Percentiles rank a stretch among this genome's conserved stretches.
Conservation (phyloP, 352 stramenopile genomes). For the Albugo laibachii region DNA sequence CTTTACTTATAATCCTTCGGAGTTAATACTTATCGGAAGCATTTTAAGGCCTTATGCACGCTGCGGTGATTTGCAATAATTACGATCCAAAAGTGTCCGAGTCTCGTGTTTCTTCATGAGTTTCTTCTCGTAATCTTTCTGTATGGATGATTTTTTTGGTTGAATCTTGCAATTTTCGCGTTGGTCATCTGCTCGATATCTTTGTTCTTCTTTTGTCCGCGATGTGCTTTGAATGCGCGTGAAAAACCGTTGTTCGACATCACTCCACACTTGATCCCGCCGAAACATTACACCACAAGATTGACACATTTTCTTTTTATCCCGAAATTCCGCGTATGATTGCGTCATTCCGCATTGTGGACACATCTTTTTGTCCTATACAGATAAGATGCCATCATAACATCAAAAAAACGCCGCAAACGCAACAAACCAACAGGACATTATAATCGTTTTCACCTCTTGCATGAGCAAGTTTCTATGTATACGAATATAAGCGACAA, state of each 20-base stretch:
- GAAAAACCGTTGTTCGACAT: constrained; percentile 44
- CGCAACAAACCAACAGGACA: constrained; percentile 16
- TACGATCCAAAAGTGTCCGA: constrained; percentile 35
- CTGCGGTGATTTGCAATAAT: constrained; percentile 22
- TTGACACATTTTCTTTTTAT: constrained; percentile 76
- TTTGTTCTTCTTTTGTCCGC: constrained; percentile 18
- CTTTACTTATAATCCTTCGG: too few species aligned
- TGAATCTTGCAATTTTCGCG: constrained; percentile 4
- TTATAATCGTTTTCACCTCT: constrained; percentile 64
- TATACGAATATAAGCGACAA: background rate
- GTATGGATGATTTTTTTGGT: too few species aligned
- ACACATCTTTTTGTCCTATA: constrained; percentile 64
- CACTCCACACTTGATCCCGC: constrained; percentile 47
- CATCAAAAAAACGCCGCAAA: background rate
- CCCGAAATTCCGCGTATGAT: constrained; percentile 63
- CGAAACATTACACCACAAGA: constrained; percentile 59
- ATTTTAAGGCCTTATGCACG: too few species aligned
- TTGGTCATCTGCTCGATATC: constrained; percentile 19
- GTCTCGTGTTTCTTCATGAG: too few species aligned
- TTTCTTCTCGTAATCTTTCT: too few species aligned
- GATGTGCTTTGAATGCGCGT: constrained; percentile 26
- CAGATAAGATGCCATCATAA: background rate
- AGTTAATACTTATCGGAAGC: too few species aligned
- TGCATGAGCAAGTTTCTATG: constrained; percentile 48
- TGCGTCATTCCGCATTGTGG: constrained; percentile 42